Evolutionary conservation across 805 yeast genomes (phyloP).

Genomic region (Yarrowia keelungensis): DNA sequence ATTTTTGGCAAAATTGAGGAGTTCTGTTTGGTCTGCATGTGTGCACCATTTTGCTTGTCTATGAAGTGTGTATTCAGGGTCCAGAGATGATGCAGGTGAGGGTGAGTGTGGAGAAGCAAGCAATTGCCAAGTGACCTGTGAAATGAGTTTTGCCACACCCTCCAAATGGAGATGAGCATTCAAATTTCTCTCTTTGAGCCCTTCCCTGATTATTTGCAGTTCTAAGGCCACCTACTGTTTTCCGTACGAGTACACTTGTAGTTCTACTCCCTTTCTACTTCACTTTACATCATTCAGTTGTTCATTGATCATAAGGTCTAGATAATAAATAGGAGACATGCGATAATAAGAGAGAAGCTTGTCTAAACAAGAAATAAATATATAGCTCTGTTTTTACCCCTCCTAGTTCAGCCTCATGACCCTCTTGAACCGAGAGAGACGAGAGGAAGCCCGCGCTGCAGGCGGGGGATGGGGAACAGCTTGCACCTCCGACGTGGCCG

Average conservation of each 20-base stretch:
- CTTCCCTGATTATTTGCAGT: too few species aligned
- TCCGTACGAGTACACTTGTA: neutral
- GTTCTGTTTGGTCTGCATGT: neutral
- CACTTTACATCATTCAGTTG: too few species aligned
- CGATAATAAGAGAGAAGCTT: constrained; percentile 14
- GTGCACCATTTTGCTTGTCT: neutral
- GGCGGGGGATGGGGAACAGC: neutral
- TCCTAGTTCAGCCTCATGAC: constrained; percentile 17
- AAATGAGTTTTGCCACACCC: too few species aligned
- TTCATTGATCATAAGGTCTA: neutral
- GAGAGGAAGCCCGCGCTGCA: neutral
- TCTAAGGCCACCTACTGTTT: too few species aligned
- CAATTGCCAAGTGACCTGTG: too few species aligned
- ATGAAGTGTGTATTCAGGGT: neutral
- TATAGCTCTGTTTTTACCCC: neutral
- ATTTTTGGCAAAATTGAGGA: too few species aligned
- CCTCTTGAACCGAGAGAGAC: constrained; percentile 10
- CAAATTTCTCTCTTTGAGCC: too few species aligned
- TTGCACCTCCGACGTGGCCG: neutral
- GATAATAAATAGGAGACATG: constrained; percentile 8
- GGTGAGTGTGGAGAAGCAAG: too few species aligned
- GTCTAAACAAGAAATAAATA: constrained; percentile 19
- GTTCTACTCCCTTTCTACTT: neutral
- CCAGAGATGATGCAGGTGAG: neutral
- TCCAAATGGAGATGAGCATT: too few species aligned